Percentiles rank a stretch among this genome's conserved stretches.
Evolutionary conservation across 768 basidiomycete genomes (phyloP).

Genomic region (Phanerochaete sordida): DNA sequence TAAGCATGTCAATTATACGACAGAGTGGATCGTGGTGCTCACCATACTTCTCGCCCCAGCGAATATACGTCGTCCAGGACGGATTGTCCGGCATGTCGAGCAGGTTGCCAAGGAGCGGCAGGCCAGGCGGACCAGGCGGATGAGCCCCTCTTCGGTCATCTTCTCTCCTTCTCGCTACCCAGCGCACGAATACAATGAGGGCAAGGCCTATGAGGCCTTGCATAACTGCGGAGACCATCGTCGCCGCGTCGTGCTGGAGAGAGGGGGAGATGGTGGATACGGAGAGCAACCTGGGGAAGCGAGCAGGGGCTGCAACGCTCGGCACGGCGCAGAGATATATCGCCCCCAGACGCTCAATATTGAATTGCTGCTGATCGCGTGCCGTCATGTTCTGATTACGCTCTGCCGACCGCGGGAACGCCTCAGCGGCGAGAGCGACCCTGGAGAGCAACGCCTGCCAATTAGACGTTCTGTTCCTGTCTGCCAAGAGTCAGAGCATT

Average conservation of each 20-base stretch:
- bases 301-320: background rate
- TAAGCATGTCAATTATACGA: too few relatives aligned
- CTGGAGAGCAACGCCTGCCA: background rate
- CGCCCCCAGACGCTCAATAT: background rate
- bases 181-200: background rate
- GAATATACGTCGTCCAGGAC: background rate
- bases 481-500: too few relatives aligned
- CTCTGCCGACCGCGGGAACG: background rate
- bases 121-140: conserved; percentile 19
- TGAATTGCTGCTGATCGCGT: background rate
- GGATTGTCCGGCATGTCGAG: conserved; percentile 1
- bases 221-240: background rate
- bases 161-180: background rate
- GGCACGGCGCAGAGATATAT: background rate
- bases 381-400: background rate
- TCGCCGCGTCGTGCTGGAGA: background rate
- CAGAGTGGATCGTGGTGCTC: background rate
- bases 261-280: background rate
- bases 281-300: background rate
- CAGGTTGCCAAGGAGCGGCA: background rate
- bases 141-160: background rate
- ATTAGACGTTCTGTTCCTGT: too few relatives aligned
- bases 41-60: background rate
- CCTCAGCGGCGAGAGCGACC: background rate
- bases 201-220: background rate